Evolutionary conservation across 768 basidiomycete species (phyloP).

Genomic region (Lentinula detonsa): DNA sequence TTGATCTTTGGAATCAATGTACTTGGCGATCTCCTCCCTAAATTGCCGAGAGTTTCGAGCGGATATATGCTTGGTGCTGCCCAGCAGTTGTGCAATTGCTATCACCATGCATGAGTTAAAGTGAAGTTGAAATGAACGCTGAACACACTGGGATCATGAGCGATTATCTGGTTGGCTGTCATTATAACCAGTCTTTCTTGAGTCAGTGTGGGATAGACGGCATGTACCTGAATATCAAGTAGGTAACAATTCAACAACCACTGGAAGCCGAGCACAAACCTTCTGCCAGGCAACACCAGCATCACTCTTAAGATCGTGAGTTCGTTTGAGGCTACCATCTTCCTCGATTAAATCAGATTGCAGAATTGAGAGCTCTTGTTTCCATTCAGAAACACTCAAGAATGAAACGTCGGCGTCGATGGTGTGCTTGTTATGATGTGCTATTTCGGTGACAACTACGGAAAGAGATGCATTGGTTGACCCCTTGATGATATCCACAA

Average conservation of each 20-base stretch:
- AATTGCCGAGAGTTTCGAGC: constrained; percentile 48
- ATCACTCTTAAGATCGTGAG: constrained; percentile 49
- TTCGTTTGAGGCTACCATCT: constrained; percentile 46
- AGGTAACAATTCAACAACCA: neutral
- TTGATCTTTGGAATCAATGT: constrained; percentile 61
- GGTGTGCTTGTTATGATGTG: constrained; percentile 46
- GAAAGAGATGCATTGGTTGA: neutral
- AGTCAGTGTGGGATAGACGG: constrained; percentile 48
- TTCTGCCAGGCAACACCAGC: constrained; percentile 61
- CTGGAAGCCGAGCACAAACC: constrained; percentile 19
- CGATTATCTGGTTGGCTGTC: constrained; percentile 46
- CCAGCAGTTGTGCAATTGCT: constrained; percentile 44
- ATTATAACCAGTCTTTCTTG: constrained; percentile 43
- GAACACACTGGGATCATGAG: constrained; percentile 36
- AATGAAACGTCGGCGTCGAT: constrained; percentile 60
- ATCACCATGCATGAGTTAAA: constrained; percentile 1
- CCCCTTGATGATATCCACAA: neutral
- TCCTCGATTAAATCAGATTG: constrained; percentile 55
- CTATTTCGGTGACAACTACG: constrained; percentile 52
- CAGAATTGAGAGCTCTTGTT: constrained; percentile 47
- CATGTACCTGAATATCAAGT: constrained; percentile 39
- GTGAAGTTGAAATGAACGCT: neutral
- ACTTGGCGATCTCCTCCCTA: constrained; percentile 49
- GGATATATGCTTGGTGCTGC: constrained; percentile 45
- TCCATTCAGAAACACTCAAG: constrained; percentile 50